These are phyloP conservation scores for Cadophora luteo-olivacea DNA, from an alignment of 2,329 filamentous ascomycete species.

Conservation along the genomic window DNA sequence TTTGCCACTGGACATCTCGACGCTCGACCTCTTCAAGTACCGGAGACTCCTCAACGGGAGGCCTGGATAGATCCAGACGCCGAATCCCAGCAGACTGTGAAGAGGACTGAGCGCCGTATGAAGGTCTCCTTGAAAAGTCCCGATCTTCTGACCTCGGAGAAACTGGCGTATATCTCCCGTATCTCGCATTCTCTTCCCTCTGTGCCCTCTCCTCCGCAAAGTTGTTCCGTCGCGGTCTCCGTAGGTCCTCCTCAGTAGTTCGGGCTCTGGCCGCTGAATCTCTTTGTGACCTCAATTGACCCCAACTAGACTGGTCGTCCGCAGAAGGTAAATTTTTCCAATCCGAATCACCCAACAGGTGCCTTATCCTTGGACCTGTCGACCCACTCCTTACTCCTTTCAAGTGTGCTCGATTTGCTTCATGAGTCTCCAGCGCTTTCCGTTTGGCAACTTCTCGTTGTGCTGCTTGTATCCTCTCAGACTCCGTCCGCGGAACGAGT, in stretches of 20 bases:
- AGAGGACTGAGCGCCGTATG: not conserved
- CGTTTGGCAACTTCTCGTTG: conserved; percentile 19
- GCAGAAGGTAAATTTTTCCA: not conserved
- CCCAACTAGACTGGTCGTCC: conserved; percentile 26
- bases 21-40: conserved; percentile 2
- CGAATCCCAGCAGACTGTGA: not conserved
- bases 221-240: conserved; percentile 8
- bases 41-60: not conserved
- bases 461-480: conserved; percentile 22
- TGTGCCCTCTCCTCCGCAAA: conserved; percentile 35
- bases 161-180: conserved; percentile 38
- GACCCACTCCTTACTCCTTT: not conserved
- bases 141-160: conserved; percentile 3
- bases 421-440: conserved; percentile 20
- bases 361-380: conserved; percentile 8
- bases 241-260: not conserved
- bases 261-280: conserved; percentile 15
- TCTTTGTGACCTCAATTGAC: conserved; percentile 29
- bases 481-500: conserved; percentile 23
- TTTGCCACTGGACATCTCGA: not conserved
- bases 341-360: conserved; percentile 23
- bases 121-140: not conserved
- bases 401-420: conserved; percentile 2
- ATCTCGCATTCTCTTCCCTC: conserved; percentile 38
- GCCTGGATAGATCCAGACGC: not conserved